Evolutionary conservation across 1,284 basidiomycete genomes (phyloP), one percentile per base, ranked within the genome.

Genomic region (Ceratobasidium theobromae): DNA sequence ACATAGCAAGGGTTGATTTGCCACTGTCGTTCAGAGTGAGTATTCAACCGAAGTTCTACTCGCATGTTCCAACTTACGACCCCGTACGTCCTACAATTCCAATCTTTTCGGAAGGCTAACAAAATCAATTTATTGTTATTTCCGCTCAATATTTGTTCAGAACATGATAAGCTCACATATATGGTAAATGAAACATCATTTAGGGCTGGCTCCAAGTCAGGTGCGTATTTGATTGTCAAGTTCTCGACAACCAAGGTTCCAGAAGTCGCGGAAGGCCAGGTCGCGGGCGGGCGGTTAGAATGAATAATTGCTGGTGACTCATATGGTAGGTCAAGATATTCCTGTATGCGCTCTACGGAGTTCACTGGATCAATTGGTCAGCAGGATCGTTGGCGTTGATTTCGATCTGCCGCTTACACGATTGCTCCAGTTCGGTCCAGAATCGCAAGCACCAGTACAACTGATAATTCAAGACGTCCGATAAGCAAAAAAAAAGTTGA

Each of bases 71-170:
- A 48, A 48, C 32, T 38, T 38, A 53, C 52, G 52, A 53, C 38
- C 65, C 65, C 12, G 65, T 66, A 8, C 65, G 52, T 4, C 65
- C 65, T 8, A 66, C 40, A 33, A 62, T 46, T 4, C 58, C 58
- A 23, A 62, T 51, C 28, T 27, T 62, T 38, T 62, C 58, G 5
- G 41, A 11, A 23, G 58, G 54, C 54, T 57, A 57, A 25, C 6
- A 11, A 25, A 28, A 25, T 3, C 18, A 11, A 43, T 9, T 18
- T 4, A 4, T n/a, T 14, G 4, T n/a, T n/a, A n/a, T n/a, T n/a
- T 3, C 11, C 11, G 4, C 5, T 12, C 8, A 18, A 30, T 16
- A 18, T 8, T 16, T 28, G 23, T n/a, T 1, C 33, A 4, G 5
- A 48, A 12, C 2, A 46, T 18, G 21, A 8, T 6, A 8, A 18